These are phyloP conservation scores for Stenocarpella maydis DNA, from an alignment of 2,329 filamentous ascomycete species.

Conservation along the genomic window DNA sequence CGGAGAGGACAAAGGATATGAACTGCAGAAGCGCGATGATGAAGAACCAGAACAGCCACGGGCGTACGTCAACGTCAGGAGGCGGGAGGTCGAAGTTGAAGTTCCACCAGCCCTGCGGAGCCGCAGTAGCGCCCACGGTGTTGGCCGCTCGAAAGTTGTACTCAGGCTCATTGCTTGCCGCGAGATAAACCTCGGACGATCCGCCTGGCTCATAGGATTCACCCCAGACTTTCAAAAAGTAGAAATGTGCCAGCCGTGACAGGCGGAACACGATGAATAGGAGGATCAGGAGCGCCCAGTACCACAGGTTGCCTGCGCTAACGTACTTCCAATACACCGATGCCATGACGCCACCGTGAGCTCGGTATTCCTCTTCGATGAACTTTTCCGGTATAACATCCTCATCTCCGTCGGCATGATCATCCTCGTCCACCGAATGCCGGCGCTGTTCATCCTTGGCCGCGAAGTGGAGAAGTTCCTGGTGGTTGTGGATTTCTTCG, in stretches of 20 bases:
- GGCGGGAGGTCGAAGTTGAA: slow-evolving; percentile 63
- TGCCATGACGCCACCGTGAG: slow-evolving; percentile 77
- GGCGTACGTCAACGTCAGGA: slow-evolving; percentile 70
- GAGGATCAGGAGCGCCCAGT: slow-evolving; percentile 73
- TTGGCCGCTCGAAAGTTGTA: slow-evolving; percentile 8
- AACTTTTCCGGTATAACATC: slow-evolving; percentile 66
- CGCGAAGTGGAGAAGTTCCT: slow-evolving; percentile 46
- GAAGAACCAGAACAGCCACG: slow-evolving; percentile 79
- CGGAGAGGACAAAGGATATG: slow-evolving; percentile 65
- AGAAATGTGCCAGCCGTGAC: slow-evolving; percentile 72
- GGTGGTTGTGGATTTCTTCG: slow-evolving; percentile 48
- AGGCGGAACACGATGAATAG: slow-evolving; percentile 71
- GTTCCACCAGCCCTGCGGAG: slow-evolving; percentile 40
- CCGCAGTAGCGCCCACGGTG: slow-evolving; percentile 11
- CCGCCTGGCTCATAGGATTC: slow-evolving; percentile 69
- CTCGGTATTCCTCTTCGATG: slow-evolving; percentile 79
- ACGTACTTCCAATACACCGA: slow-evolving; percentile 87
- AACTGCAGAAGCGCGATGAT: slow-evolving; percentile 70
- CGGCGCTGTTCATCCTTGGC: slow-evolving; percentile 50
- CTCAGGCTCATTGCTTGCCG: slow-evolving; percentile 21
- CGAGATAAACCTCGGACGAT: slow-evolving; percentile 25
- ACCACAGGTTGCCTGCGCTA: slow-evolving; percentile 77
- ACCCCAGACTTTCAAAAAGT: slow-evolving; percentile 89
- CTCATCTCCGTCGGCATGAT: slow-evolving; percentile 41
- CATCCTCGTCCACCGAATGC: slow-evolving; percentile 30